Evolutionary conservation across 805 yeast species (phyloP).

Genomic region (Lipomyces orientalis): DNA sequence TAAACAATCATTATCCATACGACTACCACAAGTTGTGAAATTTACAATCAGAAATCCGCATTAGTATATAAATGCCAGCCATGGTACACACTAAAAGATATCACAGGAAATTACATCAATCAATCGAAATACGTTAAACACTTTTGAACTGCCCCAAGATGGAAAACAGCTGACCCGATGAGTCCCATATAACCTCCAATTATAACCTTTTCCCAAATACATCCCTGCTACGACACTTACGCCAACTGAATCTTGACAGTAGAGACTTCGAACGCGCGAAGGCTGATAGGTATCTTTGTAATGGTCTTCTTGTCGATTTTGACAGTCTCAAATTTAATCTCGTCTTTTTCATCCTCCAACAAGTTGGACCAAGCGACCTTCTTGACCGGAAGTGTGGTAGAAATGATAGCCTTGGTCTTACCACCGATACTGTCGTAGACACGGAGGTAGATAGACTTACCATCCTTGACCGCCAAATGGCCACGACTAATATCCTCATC

Average conservation of each 20-base stretch:
- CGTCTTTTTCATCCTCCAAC: slow-evolving; percentile 50
- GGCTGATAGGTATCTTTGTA: slow-evolving; percentile 50
- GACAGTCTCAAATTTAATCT: slow-evolving; percentile 41
- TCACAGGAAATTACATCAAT: not conserved
- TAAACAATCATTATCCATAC: not conserved
- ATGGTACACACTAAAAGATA: not conserved
- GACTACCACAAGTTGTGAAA: not conserved
- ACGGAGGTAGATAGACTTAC: slow-evolving; percentile 68
- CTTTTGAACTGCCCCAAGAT: not conserved
- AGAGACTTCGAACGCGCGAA: slow-evolving; percentile 82
- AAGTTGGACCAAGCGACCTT: slow-evolving; percentile 57
- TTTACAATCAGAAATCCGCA: not conserved
- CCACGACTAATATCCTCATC: slow-evolving; percentile 56
- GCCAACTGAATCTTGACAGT: slow-evolving; percentile 56
- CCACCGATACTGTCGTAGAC: slow-evolving; percentile 93
- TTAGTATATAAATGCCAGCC: not conserved
- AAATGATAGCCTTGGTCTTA: slow-evolving; percentile 57
- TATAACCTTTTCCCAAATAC: not conserved
- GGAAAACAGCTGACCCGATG: not conserved
- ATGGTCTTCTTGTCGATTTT: slow-evolving; percentile 29
- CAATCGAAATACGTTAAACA: not conserved
- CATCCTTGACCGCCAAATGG: slow-evolving; percentile 50
- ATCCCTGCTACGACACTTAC: not conserved
- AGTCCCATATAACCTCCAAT: not conserved
- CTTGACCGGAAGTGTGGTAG: slow-evolving; percentile 56